A percentile compares a stretch with the other conserved stretches of the same genome.
phyloP scores from a whole-genome alignment of 2,329 filamentous ascomycete species.

The Cladosporium sp. region DNA sequence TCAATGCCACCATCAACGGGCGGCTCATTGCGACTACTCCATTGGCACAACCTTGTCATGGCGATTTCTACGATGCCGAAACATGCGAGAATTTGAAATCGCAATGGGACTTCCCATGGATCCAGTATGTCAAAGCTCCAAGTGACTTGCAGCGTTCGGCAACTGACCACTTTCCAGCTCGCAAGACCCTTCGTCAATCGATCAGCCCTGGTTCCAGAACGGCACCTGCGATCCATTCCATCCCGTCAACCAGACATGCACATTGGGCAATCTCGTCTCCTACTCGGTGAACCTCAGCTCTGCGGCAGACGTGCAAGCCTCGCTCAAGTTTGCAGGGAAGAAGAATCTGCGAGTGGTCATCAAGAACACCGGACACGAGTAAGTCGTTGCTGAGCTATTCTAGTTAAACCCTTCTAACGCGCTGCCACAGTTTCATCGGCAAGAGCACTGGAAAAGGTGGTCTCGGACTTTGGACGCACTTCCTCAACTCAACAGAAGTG shows the following conservation, averaged over 20 bases:
- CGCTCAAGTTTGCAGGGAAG: conserved; percentile 45
- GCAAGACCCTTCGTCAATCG: conserved; percentile 41
- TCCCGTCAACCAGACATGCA: conserved; percentile 39
- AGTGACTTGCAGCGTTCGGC: neutral
- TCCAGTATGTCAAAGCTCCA: neutral
- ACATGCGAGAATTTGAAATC: neutral
- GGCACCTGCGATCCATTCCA: conserved; percentile 47
- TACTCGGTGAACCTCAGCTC: conserved; percentile 35
- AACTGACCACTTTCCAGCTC: conserved; percentile 21
- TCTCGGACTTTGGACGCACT: conserved; percentile 59
- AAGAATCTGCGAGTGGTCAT: conserved; percentile 55
- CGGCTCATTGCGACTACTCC: conserved; percentile 56
- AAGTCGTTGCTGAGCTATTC: conserved; percentile 20
- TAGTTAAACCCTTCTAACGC: neutral
- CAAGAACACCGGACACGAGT: conserved; percentile 46
- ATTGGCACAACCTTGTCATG: conserved; percentile 56
- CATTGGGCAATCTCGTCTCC: conserved; percentile 47
- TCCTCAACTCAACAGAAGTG: neutral
- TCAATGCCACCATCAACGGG: conserved; percentile 58
- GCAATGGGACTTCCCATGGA: neutral
- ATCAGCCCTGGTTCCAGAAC: conserved; percentile 44
- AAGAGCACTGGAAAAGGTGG: conserved; percentile 63
- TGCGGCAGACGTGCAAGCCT: conserved; percentile 28
- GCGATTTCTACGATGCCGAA: conserved; percentile 23
- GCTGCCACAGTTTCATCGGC: conserved; percentile 46